Conservation (phyloP, 1,139 yeast genomes). For the Kodamaea plutei region DNA sequence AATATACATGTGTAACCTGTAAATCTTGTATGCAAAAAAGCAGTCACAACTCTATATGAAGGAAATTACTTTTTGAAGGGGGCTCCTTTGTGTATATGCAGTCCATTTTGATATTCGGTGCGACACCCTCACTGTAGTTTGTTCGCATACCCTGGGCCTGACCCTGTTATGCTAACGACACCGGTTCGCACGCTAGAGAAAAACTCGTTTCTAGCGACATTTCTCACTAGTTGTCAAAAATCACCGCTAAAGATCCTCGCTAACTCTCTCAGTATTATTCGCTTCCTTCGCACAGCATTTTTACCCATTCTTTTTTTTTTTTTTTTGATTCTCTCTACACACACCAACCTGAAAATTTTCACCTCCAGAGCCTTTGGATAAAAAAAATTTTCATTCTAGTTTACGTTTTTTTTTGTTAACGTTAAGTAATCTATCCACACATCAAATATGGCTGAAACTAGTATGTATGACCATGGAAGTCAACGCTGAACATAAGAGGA, state of each 20-base stretch:
- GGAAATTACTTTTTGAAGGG: too few species aligned
- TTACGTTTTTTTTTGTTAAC: slow-evolving; percentile 1
- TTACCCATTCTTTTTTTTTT: background rate
- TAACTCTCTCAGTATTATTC: too few species aligned
- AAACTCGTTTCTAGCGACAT: too few species aligned
- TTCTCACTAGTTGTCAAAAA: too few species aligned
- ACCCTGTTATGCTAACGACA: too few species aligned
- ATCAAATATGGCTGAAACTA: slow-evolving; percentile 44
- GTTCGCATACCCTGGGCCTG: too few species aligned
- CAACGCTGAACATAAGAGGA: slow-evolving; percentile 1
- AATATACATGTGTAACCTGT: slow-evolving; percentile 3
- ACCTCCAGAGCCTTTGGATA: background rate
- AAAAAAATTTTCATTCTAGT: slow-evolving; percentile 7
- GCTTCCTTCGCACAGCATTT: too few species aligned
- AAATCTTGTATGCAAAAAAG: slow-evolving; percentile 2
- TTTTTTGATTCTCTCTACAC: slow-evolving; percentile 3
- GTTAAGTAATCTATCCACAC: background rate
- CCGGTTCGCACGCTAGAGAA: too few species aligned
- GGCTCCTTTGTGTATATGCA: too few species aligned
- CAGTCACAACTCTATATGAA: background rate
- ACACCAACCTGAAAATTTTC: slow-evolving; percentile 5
- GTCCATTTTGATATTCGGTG: too few species aligned
- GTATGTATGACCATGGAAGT: slow-evolving; percentile 34
- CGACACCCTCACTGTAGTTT: too few species aligned
- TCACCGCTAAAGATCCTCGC: too few species aligned